These are phyloP conservation scores for Oryza brachyantha DNA, from an alignment of 176 grass and related monocot species.

Conservation along the genomic window DNA sequence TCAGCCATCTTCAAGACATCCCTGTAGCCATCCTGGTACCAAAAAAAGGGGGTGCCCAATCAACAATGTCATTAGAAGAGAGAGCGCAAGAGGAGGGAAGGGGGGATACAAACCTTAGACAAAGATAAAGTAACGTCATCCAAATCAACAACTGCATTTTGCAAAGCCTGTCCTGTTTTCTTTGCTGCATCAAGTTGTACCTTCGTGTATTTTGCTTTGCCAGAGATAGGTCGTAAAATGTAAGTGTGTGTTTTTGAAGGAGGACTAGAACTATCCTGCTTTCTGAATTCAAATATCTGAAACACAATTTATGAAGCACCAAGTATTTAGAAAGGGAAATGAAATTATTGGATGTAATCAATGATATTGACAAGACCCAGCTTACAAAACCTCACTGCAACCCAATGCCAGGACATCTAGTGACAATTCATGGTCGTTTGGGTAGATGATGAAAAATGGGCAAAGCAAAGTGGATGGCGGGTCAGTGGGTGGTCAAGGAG, in stretches of 20 bases:
- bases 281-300: slow-evolving; percentile 82
- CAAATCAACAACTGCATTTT: slow-evolving; percentile 89
- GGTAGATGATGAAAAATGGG: no score
- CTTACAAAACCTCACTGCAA: slow-evolving; percentile 6
- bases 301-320: slow-evolving; percentile 26
- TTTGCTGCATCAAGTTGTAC: slow-evolving; percentile 71
- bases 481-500: no score
- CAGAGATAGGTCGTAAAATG: slow-evolving; percentile 84
- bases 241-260: slow-evolving; percentile 63
- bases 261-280: slow-evolving; percentile 32
- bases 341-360: slow-evolving; percentile 11
- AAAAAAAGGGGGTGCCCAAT: slow-evolving; percentile 21
- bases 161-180: slow-evolving; percentile 77
- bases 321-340: slow-evolving; percentile 17
- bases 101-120: slow-evolving; percentile 59
- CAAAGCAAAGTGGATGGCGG: no score
- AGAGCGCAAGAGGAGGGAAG: not conserved
- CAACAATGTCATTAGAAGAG: slow-evolving; percentile 1
- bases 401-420: not conserved
- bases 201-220: slow-evolving; percentile 90
- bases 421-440: slow-evolving; percentile 1
- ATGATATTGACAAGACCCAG: not conserved
- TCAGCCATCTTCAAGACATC: slow-evolving; percentile 96
- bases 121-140: slow-evolving; percentile 92
- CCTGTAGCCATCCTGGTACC: slow-evolving; percentile 76